These are phyloP conservation scores for Trichoderma simmonsii DNA, from an alignment of 2,329 filamentous ascomycete genomes.

Conservation along the genomic window DNA sequence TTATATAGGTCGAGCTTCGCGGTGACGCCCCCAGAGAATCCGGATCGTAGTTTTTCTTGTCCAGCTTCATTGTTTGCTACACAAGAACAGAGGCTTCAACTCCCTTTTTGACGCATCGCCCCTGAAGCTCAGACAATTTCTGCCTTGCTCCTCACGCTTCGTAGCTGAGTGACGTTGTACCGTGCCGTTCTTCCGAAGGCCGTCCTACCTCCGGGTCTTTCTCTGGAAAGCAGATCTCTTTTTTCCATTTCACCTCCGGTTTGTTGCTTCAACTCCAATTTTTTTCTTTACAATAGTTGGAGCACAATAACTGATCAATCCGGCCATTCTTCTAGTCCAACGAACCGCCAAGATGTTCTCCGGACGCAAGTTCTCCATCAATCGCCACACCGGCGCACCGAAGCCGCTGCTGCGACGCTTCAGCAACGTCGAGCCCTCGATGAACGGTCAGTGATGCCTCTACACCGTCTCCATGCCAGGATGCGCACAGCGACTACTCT, in stretches of 20 bases:
- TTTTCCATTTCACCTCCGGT: neutral
- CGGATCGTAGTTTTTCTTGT: neutral
- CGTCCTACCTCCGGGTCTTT: neutral
- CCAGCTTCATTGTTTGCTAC: neutral
- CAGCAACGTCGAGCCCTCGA: slow-evolving; percentile 55
- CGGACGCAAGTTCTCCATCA: slow-evolving; percentile 64
- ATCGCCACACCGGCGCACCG: slow-evolving; percentile 61
- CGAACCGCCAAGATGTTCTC: slow-evolving; percentile 43
- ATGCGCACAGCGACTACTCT: neutral
- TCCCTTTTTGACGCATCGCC: neutral
- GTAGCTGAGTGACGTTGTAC: slow-evolving; percentile 12
- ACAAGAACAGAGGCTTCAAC: neutral
- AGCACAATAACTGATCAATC: neutral
- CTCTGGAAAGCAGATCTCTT: neutral
- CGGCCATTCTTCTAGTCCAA: neutral
- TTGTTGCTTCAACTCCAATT: neutral
- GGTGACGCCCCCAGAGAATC: slow-evolving; percentile 1
- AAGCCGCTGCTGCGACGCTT: slow-evolving; percentile 53
- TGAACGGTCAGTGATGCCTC: slow-evolving; percentile 46
- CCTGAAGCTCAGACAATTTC: neutral
- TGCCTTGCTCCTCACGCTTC: slow-evolving; percentile 8
- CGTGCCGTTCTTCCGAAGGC: slow-evolving; percentile 18
- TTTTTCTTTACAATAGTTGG: neutral
- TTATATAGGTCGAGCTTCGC: slow-evolving; percentile 15
- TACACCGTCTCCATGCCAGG: neutral